Evolutionary conservation across 106 monocot genomes (phyloP).

Genomic region (Posidonia australis): DNA sequence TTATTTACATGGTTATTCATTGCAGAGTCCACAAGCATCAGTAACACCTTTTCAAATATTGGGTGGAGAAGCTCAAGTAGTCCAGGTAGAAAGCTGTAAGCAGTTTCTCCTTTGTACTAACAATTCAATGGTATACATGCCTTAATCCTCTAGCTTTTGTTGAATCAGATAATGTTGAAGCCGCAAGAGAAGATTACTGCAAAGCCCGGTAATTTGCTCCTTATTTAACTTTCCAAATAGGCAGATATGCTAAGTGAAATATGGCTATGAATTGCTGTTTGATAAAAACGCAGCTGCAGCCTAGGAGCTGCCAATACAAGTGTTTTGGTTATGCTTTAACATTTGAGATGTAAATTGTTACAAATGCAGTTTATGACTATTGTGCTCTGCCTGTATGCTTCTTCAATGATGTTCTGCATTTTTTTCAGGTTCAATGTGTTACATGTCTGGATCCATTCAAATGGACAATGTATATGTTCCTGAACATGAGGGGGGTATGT

Average conservation of each 20-base stretch:
- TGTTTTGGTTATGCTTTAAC: not conserved
- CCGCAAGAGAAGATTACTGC: constrained; percentile 80
- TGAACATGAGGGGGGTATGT: constrained; percentile 71
- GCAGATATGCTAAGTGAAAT: no score
- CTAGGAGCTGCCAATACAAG: no score
- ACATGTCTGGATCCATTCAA: constrained; percentile 79
- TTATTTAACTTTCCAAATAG: not conserved
- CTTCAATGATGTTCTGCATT: not conserved
- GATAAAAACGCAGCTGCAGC: no score
- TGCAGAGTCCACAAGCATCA: constrained; percentile 51
- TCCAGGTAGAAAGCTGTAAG: constrained; percentile 46
- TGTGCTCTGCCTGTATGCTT: not conserved
- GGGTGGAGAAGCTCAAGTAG: constrained; percentile 86
- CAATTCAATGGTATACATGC: not conserved
- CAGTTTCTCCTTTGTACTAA: not conserved
- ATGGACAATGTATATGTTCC: constrained; percentile 69
- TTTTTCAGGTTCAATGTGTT: constrained; percentile 71
- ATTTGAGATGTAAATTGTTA: not conserved
- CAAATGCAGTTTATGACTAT: not conserved
- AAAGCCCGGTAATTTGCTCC: constrained; percentile 53
- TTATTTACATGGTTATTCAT: constrained; percentile 1
- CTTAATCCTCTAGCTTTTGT: not conserved
- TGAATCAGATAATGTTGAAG: constrained; percentile 82
- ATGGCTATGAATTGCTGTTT: no score
- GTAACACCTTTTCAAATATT: constrained; percentile 89